phyloP scores from a whole-genome alignment of 495 filamentous ascomycete species.

The Umbilicaria muhlenbergii region DNA sequence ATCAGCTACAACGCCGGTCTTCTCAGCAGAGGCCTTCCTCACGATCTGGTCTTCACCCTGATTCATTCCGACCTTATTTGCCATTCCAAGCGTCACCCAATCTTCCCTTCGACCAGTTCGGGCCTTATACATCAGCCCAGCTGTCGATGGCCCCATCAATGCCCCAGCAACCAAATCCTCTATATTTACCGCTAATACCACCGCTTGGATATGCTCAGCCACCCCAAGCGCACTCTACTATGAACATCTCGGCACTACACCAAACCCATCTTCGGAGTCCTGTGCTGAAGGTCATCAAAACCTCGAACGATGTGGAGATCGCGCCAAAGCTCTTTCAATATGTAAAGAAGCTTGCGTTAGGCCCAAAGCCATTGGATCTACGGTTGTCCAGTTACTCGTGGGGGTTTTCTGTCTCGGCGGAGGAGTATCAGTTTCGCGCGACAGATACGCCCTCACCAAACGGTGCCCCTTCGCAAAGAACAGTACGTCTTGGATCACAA shows the following conservation, averaged over 20 bases:
- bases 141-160: not conserved
- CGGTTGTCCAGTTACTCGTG: constrained; percentile 1
- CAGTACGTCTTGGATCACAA: constrained; percentile 13
- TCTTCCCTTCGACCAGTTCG: not conserved
- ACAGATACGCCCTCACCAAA: not conserved
- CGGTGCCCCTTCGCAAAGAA: constrained; percentile 3
- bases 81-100: not conserved
- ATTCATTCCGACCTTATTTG: not conserved
- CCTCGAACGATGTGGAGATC: constrained; percentile 1
- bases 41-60: not conserved
- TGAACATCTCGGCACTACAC: constrained; percentile 35
- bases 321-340: constrained; percentile 27
- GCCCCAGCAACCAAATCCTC: not conserved
- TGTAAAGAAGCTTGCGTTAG: constrained; percentile 24
- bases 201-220: constrained; percentile 16
- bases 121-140: not conserved
- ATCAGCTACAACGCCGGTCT: no score
- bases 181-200: constrained; percentile 18
- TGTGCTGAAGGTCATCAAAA: constrained; percentile 20
- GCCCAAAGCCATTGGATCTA: constrained; percentile 20
- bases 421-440: constrained; percentile 2
- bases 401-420: constrained; percentile 2
- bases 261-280: constrained; percentile 42
- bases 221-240: constrained; percentile 25
- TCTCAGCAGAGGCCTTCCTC: not conserved